A percentile compares a stretch with the other conserved stretches of the same genome.
phyloP scores from a whole-genome alignment of 805 yeast genomes.

The Spathaspora gorwiae region DNA sequence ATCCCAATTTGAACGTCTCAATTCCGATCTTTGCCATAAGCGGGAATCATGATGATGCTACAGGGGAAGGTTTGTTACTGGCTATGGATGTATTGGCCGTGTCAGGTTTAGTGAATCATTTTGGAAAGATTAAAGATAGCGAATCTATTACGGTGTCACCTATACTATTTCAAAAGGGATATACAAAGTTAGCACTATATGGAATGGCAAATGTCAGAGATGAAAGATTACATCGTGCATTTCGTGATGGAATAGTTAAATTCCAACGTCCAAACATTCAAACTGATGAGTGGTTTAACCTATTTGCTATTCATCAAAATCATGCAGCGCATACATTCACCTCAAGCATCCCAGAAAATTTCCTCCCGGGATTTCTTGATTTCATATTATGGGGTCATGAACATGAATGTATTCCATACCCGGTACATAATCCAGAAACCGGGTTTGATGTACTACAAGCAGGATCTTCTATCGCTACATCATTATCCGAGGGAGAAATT shows the following conservation, averaged over 20 bases:
- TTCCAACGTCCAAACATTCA: constrained; percentile 65
- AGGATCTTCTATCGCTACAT: constrained; percentile 92
- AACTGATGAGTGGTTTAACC: constrained; percentile 71
- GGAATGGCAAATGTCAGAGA: constrained; percentile 89
- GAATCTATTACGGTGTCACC: constrained; percentile 76
- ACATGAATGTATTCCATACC: constrained; percentile 82
- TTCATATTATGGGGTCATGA: constrained; percentile 96
- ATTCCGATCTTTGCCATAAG: constrained; percentile 89
- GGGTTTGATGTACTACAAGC: constrained; percentile 83
- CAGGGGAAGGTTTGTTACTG: constrained; percentile 76
- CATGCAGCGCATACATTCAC: constrained; percentile 78
- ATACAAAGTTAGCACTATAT: constrained; percentile 76
- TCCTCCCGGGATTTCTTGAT: constrained; percentile 77
- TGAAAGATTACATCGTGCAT: constrained; percentile 78
- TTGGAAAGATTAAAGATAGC: constrained; percentile 74
- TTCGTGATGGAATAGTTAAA: constrained; percentile 73
- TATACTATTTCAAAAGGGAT: constrained; percentile 74
- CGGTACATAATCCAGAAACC: constrained; percentile 52
- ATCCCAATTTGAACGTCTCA: constrained; percentile 82
- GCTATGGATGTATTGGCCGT: constrained; percentile 84
- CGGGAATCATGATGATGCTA: constrained; percentile 96
- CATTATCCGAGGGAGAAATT: constrained; percentile 81
- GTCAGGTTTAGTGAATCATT: constrained; percentile 81
- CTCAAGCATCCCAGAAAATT: constrained; percentile 77
- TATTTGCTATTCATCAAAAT: constrained; percentile 89